phyloP scores from a whole-genome alignment of 1,139 yeast species.

The Candida sojae region DNA sequence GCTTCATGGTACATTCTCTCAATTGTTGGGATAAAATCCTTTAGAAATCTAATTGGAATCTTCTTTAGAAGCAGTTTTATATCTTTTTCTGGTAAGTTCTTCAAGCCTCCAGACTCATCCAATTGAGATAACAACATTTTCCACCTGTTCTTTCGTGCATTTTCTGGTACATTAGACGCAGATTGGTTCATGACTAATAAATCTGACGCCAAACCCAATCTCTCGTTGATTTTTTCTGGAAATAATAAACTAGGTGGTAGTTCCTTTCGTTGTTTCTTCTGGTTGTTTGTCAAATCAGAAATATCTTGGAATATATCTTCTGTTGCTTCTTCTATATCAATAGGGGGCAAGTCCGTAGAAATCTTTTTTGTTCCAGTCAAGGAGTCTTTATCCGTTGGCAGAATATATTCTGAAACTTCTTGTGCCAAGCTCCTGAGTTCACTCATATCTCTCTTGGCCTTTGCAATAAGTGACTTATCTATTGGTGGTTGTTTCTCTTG shows the following conservation, averaged over 20 bases:
- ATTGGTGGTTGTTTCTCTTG: not conserved
- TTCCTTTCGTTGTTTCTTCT: not conserved
- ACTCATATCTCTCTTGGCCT: not conserved
- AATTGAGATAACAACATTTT: constrained; percentile 49
- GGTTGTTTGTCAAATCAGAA: constrained; percentile 2
- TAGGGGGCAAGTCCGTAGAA: constrained; percentile 1
- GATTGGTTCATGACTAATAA: constrained; percentile 30
- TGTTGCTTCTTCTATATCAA: constrained; percentile 2
- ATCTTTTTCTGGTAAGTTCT: constrained; percentile 35
- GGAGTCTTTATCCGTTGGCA: not conserved
- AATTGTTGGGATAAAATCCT: constrained; percentile 33
- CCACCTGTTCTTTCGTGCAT: constrained; percentile 57
- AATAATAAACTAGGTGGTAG: constrained; percentile 20
- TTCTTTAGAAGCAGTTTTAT: constrained; percentile 40
- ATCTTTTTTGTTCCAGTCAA: not conserved
- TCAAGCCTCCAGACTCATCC: constrained; percentile 40
- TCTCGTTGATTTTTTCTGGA: constrained; percentile 44
- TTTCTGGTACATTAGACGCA: constrained; percentile 8
- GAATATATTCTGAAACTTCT: not conserved
- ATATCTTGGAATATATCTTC: constrained; percentile 3
- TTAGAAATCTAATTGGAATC: constrained; percentile 44
- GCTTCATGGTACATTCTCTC: constrained; percentile 38
- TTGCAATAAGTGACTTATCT: not conserved
- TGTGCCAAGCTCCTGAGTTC: constrained; percentile 1
- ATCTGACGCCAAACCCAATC: constrained; percentile 50